Evolutionary conservation across 768 basidiomycete genomes (phyloP).

Genomic region (Exidia glandulosa): DNA sequence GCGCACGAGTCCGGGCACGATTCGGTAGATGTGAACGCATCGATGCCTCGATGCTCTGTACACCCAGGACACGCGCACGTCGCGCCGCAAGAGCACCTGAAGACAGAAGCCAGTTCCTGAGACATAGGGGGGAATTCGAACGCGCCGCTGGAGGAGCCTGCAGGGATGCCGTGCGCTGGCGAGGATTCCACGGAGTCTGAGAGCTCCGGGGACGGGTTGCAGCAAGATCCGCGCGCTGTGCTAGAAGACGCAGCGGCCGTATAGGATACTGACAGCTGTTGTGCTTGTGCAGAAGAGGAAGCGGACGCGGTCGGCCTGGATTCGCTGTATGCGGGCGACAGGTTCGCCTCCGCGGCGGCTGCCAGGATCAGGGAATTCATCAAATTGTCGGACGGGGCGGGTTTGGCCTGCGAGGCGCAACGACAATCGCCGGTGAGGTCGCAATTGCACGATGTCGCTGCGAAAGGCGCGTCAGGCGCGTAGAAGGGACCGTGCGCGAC

Average conservation of each 20-base stretch:
- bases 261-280: neutral
- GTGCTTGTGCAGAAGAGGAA: neutral
- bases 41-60: constrained; percentile 50
- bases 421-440: constrained; percentile 1
- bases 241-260: neutral
- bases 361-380: constrained; percentile 56
- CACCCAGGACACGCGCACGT: constrained; percentile 67
- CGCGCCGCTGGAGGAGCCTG: constrained; percentile 5
- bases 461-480: constrained; percentile 17
- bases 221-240: constrained; percentile 10
- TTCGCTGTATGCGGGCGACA: constrained; percentile 22
- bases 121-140: constrained; percentile 37
- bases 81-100: constrained; percentile 56
- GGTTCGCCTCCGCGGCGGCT: constrained; percentile 41
- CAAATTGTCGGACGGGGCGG: constrained; percentile 40
- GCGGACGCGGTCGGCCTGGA: neutral
- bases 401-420: constrained; percentile 36
- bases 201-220: constrained; percentile 13
- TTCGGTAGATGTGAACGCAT: constrained; percentile 31
- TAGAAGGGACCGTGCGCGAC: constrained; percentile 8
- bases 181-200: neutral
- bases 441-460: neutral
- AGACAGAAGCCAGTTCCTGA: constrained; percentile 10
- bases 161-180: constrained; percentile 20
- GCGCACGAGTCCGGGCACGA: constrained; percentile 6